Percentiles rank a stretch among this genome's conserved stretches.
These are phyloP conservation scores for Didymosphaeria variabile DNA, from an alignment of 2,329 filamentous ascomycete species.

Conservation along the genomic window DNA sequence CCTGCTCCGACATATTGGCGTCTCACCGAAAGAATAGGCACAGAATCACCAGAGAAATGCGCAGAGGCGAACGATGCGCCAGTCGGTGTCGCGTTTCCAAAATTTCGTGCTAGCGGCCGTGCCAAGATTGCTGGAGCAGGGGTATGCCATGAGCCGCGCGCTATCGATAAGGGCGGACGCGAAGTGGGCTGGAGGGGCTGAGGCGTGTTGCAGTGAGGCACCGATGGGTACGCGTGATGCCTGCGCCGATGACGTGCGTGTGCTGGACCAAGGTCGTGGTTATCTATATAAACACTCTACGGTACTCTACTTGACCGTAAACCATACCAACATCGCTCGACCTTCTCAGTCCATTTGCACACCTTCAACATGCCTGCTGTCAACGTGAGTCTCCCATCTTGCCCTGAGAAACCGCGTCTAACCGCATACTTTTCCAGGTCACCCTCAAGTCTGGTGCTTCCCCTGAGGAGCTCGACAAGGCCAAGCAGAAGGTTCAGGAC, in stretches of 20 bases:
- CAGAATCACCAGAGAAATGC: neutral
- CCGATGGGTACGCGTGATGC: slow-evolving; percentile 17
- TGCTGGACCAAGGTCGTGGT: slow-evolving; percentile 8
- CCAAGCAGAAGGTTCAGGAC: slow-evolving; percentile 76
- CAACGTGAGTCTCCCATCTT: slow-evolving; percentile 38
- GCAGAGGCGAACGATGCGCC: slow-evolving; percentile 2
- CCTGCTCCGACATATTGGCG: slow-evolving; percentile 67
- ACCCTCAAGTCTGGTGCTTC: slow-evolving; percentile 78
- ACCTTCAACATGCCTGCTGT: slow-evolving; percentile 45
- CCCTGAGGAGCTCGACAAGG: slow-evolving; percentile 73
- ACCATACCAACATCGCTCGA: slow-evolving; percentile 7
- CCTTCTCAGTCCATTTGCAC: neutral
- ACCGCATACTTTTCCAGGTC: slow-evolving; percentile 64
- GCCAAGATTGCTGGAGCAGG: slow-evolving; percentile 37
- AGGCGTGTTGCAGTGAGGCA: neutral
- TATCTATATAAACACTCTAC: slow-evolving; percentile 11
- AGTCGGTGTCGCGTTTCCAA: slow-evolving; percentile 25
- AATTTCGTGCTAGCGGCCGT: slow-evolving; percentile 44
- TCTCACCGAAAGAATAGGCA: neutral
- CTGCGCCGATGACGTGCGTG: slow-evolving; percentile 21
- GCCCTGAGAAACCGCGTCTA: neutral
- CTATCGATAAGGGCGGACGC: slow-evolving; percentile 45
- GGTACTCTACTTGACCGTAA: slow-evolving; percentile 12
- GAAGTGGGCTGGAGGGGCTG: slow-evolving; percentile 26
- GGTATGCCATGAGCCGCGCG: slow-evolving; percentile 40